Conservation (phyloP, 345 rosid genomes). For the Camelina sativa region DNA sequence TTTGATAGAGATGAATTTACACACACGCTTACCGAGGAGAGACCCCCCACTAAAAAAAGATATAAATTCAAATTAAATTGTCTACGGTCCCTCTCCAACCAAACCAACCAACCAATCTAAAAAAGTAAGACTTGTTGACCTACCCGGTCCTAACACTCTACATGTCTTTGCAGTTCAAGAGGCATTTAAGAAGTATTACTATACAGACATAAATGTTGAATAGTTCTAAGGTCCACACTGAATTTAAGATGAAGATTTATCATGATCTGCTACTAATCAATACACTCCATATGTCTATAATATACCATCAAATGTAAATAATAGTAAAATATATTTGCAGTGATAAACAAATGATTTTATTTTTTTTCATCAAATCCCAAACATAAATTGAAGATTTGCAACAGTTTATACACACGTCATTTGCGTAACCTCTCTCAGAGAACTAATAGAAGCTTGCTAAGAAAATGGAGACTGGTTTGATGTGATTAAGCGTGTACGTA, state of each 20-base stretch:
- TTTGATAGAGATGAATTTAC: neutral
- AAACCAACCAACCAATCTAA: constrained; percentile 33
- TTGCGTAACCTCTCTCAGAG: neutral
- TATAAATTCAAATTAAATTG: neutral
- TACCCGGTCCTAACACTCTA: constrained; percentile 29
- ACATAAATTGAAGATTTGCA: neutral
- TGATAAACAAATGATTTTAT: neutral
- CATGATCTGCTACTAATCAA: neutral
- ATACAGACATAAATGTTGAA: constrained; percentile 1
- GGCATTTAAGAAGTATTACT: constrained; percentile 32
- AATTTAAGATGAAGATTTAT: neutral
- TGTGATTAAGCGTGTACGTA: neutral
- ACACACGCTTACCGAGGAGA: neutral
- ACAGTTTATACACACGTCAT: neutral
- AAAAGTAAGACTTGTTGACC: constrained; percentile 36
- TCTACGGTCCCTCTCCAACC: constrained; percentile 38
- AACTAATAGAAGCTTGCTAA: neutral
- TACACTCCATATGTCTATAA: neutral
- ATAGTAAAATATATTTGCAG: neutral
- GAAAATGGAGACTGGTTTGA: neutral
- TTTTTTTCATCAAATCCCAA: neutral
- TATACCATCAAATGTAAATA: neutral
- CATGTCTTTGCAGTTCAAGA: constrained; percentile 21
- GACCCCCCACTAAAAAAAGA: neutral
- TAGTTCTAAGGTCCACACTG: constrained; percentile 13